A percentile compares a stretch with the other conserved stretches of the same genome.
Conservation (phyloP, 2,329 filamentous ascomycete genomes). For the Beauveria brongniartii region DNA sequence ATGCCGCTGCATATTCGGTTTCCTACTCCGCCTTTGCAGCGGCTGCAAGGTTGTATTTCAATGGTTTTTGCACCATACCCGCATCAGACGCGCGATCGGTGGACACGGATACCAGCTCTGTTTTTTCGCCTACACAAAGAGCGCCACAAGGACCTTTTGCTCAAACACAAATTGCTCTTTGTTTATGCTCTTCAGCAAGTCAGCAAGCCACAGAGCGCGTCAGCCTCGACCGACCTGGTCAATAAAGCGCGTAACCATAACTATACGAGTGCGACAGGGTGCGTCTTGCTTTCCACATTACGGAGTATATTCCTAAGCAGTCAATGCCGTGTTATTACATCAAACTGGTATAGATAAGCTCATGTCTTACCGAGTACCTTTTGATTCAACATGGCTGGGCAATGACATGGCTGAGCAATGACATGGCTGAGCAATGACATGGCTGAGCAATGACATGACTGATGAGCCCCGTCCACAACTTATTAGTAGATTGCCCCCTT, state of each 20-base stretch:
- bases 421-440: neutral
- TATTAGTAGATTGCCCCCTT: neutral
- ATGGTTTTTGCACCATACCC: neutral
- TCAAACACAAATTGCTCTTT: neutral
- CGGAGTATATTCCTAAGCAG: neutral
- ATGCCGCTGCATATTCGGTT: neutral
- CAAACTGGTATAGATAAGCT: neutral
- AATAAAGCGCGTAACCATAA: neutral
- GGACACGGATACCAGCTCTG: neutral
- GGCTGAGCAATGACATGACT: constrained; percentile 1
- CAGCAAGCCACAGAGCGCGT: constrained; percentile 6
- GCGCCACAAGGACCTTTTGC: constrained; percentile 4
- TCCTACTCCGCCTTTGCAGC: neutral
- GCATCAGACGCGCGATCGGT: constrained; percentile 8
- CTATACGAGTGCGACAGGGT: neutral
- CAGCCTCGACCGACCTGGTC: neutral
- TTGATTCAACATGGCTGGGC: neutral
- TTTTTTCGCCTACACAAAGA: neutral
- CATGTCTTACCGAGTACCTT: neutral
- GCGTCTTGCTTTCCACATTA: neutral
- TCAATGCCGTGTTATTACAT: neutral
- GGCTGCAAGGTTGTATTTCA: constrained; percentile 6
- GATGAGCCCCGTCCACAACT: neutral
- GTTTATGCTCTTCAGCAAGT: constrained; percentile 2
- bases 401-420: neutral